Percentiles rank a stretch among this genome's conserved stretches.
These are phyloP conservation scores for Suillus americanus DNA, from an alignment of 768 basidiomycete genomes.

Conservation along the genomic window DNA sequence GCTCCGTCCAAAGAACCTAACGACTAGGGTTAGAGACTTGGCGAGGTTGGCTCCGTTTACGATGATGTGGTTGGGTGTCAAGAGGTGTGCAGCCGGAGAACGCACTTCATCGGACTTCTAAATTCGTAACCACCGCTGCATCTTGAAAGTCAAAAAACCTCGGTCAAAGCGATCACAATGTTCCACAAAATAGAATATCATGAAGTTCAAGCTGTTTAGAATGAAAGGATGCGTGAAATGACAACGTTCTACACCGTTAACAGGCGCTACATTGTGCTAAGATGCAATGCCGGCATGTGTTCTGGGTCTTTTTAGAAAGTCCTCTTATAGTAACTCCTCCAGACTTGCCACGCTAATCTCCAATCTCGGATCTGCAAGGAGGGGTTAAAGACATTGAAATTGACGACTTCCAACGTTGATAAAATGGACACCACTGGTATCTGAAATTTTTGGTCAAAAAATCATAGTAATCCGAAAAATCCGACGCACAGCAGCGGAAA, in stretches of 20 bases:
- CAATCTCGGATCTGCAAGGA: conserved; percentile 68
- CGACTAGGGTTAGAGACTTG: background rate
- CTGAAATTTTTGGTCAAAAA: conserved; percentile 35
- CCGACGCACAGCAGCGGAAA: conserved; percentile 65
- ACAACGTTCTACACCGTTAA: conserved; percentile 5
- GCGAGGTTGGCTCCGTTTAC: conserved; percentile 25
- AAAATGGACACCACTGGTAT: conserved; percentile 69
- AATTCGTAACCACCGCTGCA: conserved; percentile 26
- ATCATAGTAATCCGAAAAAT: conserved; percentile 7
- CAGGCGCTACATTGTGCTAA: conserved; percentile 8
- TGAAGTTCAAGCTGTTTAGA: background rate
- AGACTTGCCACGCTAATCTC: conserved; percentile 75
- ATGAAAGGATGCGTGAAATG: background rate
- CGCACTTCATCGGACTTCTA: conserved; percentile 36
- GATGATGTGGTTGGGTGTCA: conserved; percentile 35
- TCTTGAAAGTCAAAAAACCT: background rate
- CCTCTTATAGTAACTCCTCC: conserved; percentile 50
- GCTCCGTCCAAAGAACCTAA: background rate
- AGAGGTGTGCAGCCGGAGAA: conserved; percentile 31
- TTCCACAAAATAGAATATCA: background rate
- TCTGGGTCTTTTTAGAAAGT: conserved; percentile 24
- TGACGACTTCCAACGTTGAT: conserved; percentile 58
- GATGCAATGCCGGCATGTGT: conserved; percentile 31
- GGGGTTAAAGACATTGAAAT: conserved; percentile 73
- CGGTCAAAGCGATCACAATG: background rate